Conservation (phyloP, 2,329 filamentous ascomycete genomes). For the Nemania diffusa region DNA sequence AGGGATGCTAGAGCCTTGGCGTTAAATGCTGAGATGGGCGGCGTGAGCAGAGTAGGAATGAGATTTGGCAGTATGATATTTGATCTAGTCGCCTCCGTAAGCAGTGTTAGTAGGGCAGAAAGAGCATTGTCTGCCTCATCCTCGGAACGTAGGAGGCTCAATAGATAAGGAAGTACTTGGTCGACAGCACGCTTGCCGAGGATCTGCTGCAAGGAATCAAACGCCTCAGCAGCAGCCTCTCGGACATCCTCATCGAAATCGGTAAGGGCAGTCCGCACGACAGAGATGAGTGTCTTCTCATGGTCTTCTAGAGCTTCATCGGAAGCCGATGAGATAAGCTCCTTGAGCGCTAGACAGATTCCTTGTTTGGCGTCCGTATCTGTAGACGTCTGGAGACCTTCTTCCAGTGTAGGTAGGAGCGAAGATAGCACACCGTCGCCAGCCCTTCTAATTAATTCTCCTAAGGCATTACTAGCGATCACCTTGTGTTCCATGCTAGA, state of each 20-base stretch:
- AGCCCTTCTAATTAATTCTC: conserved; percentile 95
- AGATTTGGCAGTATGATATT: conserved; percentile 98
- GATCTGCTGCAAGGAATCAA: conserved; percentile 92
- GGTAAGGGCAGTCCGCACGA: conserved; percentile 90
- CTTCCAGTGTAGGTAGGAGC: conserved; percentile 89
- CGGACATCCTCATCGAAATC: conserved; percentile 90
- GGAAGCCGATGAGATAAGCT: conserved; percentile 89
- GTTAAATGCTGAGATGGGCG: conserved; percentile 94
- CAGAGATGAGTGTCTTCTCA: conserved; percentile 93
- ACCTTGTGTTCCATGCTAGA: conserved; percentile 99
- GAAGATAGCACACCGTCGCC: conserved; percentile 92
- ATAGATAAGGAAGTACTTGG: conserved; percentile 90
- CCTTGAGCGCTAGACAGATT: conserved; percentile 94
- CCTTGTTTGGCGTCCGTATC: conserved; percentile 95
- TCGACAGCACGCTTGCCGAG: conserved; percentile 95
- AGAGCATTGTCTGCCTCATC: conserved; percentile 91
- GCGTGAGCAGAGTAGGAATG: conserved; percentile 88
- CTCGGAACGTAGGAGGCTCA: conserved; percentile 87
- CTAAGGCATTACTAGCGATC: conserved; percentile 95
- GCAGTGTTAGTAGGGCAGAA: conserved; percentile 88
- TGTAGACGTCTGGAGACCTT: conserved; percentile 86
- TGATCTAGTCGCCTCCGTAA: conserved; percentile 91
- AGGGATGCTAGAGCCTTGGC: conserved; percentile 92
- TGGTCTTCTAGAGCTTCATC: conserved; percentile 91
- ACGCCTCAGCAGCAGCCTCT: conserved; percentile 95